Evolutionary conservation across 2,329 filamentous ascomycete species (phyloP), one percentile per base, ranked within the genome.

Genomic region (Ophiostoma sp.): DNA sequence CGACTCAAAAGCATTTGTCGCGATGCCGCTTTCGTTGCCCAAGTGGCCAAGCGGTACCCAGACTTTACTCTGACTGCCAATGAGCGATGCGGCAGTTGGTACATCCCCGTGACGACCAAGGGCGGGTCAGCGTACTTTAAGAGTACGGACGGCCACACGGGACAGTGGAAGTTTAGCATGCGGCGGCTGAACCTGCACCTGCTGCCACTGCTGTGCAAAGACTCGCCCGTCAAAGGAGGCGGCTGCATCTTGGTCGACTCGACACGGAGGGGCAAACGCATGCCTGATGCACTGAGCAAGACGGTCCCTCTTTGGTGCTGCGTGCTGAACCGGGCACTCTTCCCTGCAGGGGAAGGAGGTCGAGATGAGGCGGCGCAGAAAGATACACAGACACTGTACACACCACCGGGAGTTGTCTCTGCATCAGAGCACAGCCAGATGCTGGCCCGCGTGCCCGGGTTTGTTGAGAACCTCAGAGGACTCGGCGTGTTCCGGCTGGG

Each of bases 11-110:
- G 94, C 36, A 95, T 98, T 80, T 84, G 86, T 74, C 83, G 87
- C 36, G 96, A 98, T 81, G 91, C 94, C 9, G 81, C 81, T 1
- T 98, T 98, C 80, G 93, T 96, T 28, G 81, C 84, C 31, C 80
- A 84, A 8, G 90, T 94, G 0, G 87, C 88, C 0, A 80, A 81
- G 1, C 84, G 86, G 0, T 89, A 86, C 73, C 77, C 73, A 28
- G 77, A 74, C 36, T 59, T 78, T 2, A 94, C 94, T 0, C 84
- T 98, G 1, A 85, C 98, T 17, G 94, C 95, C 39, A 99, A 99
- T 80, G 95, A 98, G 84, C 89, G 96, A 74, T 98, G 96, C 81
- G 96, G 96, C 0, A 95, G 93, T 82, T 99, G 96, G 96, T 98
- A 98, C 81, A 92, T 98, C 33, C 83, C 85, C 45, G 28, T 57